Evolutionary conservation across 805 yeast genomes (phyloP).

Genomic region (Hanseniaspora clermontiae): DNA sequence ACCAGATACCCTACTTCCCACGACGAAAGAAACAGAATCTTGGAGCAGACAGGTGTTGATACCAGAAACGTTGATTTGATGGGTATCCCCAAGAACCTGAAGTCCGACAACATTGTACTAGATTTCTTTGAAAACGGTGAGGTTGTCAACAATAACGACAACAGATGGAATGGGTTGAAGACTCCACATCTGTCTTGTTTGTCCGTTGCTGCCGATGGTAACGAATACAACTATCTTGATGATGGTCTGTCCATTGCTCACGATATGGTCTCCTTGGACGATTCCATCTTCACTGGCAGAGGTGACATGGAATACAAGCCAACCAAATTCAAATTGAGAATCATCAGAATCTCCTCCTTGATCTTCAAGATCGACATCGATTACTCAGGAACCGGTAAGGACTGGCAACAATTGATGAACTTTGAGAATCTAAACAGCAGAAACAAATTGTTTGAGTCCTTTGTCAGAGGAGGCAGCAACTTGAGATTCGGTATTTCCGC

Average conservation of each 20-base stretch:
- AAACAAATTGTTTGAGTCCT: slow-evolving; percentile 8
- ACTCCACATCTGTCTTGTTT: slow-evolving; percentile 12
- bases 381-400: slow-evolving; percentile 12
- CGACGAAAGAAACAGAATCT: slow-evolving; percentile 9
- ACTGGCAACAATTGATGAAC: slow-evolving; percentile 12
- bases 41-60: slow-evolving; percentile 12
- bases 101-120: slow-evolving; percentile 13
- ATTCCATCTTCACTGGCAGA: background rate
- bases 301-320: slow-evolving; percentile 6
- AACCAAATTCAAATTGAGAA: slow-evolving; percentile 13
- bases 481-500: slow-evolving; percentile 13
- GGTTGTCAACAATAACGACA: slow-evolving; percentile 4
- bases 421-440: slow-evolving; percentile 12
- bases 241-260: slow-evolving; percentile 14
- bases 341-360: slow-evolving; percentile 11
- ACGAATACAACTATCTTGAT: slow-evolving; percentile 10
- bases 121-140: slow-evolving; percentile 14
- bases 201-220: slow-evolving; percentile 8
- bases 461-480: slow-evolving; percentile 11
- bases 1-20: slow-evolving; percentile 11
- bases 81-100: slow-evolving; percentile 14
- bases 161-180: slow-evolving; percentile 10
- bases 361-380: slow-evolving; percentile 14
- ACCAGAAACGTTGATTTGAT: slow-evolving; percentile 14
- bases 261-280: slow-evolving; percentile 10